Evolutionary conservation across 176 grass and related monocot species (phyloP), one percentile per base, ranked within the genome.

Genomic region (Puya raimondii): DNA sequence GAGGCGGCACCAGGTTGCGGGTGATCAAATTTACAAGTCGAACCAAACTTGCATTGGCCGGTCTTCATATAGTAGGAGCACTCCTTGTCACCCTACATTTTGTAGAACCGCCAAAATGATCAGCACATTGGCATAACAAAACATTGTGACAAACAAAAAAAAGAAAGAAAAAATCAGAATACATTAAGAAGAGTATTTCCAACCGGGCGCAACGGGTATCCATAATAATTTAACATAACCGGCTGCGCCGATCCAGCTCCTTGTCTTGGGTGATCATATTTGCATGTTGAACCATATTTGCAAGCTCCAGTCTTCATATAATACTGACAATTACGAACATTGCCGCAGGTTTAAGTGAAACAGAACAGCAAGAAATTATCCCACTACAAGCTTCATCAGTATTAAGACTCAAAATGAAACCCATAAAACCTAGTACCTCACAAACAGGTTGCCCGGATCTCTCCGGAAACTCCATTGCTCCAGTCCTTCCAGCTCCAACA

Each of bases 1-100:
- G 74, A 68, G 64, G 65, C 1, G 42, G 65, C 74, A 59, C 11
- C 13, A 58, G 65, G 52, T 69, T 77, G 74, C 74, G 91, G 81
- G 66, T 88, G 89, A 80, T 96, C 83, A 23, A 90, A 99, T 77
- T 99, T 99, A 67, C 94, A 99, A 61, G 82, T 85, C 54, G 72
- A 57, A 72, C 82, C 86, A 85, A 90, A 99, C 76, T 93, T 99
- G 82, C 94, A 99, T 42, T 86, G 76, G 12, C 87, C 85, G 54
- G 90, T 99, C 87, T 93, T 99, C 33, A 93, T 74, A 66, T 91
- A 99, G 64, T 86, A 99, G 69, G 82, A 82, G 64, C 89, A 99
- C 51, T 88, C 94, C 74, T 93, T 93, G 67, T 99, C 94, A 48
- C 90, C 94, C 94, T 99, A 63, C 77, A 71, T 42, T 69, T 85